Conservation (phyloP, 177 flowering plant species). For the Vitis hybrid region DNA sequence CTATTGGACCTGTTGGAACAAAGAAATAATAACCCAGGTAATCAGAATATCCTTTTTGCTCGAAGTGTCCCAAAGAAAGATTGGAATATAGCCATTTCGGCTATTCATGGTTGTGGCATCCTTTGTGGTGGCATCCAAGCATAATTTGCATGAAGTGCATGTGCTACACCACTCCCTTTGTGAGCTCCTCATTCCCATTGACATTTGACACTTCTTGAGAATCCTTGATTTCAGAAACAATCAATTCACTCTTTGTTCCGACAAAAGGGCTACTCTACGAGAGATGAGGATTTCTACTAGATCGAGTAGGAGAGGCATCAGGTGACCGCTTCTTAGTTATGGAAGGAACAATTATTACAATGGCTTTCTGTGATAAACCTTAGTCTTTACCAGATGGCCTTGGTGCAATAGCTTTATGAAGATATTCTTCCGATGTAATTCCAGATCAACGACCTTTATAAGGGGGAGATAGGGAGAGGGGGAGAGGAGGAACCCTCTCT, state of each 20-base stretch:
- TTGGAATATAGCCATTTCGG: slow-evolving; percentile 95
- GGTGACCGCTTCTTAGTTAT: slow-evolving; percentile 62
- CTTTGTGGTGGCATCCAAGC: slow-evolving; percentile 27
- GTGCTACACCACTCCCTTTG: no score
- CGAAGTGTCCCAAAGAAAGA: slow-evolving; percentile 95
- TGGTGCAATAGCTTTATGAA: slow-evolving; percentile 24
- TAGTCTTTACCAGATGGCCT: slow-evolving; percentile 38
- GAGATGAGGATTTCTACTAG: slow-evolving; percentile 41
- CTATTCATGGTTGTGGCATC: slow-evolving; percentile 99
- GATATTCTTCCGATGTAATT: slow-evolving; percentile 57
- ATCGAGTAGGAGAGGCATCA: slow-evolving; percentile 52
- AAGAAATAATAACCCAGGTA: no score
- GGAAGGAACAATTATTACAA: slow-evolving; percentile 94
- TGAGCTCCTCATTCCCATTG: slow-evolving; percentile 30
- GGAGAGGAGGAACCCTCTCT: no score
- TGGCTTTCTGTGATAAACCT: slow-evolving; percentile 88
- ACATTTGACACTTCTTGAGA: slow-evolving; percentile 33
- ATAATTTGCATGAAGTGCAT: no score
- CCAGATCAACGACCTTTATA: no score
- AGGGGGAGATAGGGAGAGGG: no score
- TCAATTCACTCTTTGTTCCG: slow-evolving; percentile 31
- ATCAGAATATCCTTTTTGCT: slow-evolving; percentile 55
- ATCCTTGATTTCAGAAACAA: slow-evolving; percentile 34
- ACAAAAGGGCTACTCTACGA: slow-evolving; percentile 38
- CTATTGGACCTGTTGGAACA: no score